Base-by-base conservation (phyloP, 371 early-diverging fungal genomes). In the Mortierella sp. region DNA sequence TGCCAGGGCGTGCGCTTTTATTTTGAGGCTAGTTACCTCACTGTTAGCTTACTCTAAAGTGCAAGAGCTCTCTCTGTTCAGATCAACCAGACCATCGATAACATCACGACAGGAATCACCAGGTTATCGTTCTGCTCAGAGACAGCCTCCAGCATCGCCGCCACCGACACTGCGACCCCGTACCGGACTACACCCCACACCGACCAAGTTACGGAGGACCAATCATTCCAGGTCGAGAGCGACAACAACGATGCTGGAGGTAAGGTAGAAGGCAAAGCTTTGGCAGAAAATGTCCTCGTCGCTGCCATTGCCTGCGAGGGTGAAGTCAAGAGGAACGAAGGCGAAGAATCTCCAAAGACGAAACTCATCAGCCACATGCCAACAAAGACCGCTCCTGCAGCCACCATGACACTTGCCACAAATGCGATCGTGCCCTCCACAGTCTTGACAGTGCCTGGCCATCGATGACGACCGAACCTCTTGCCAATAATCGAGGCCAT, bases 401-500 rank as follows among this genome's bases (percentile, higher is more conserved):
- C 85, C 12, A 82, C n/a, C 60, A 82, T 80, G 21, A 92, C 87
- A 47, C 88, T 82, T 1, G 81, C 55, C 5, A 92, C 78, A 85
- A 94, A 97, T 0, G 91, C 96, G 2, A 86, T 32, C 0, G 98
- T 93, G 26, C 98, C 98, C 82, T 97, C 95, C 6, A 97, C 70
- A 1, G 96, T 93, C 72, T 97, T 97, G 43, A 83, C 72, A 0
- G 93, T 86, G 2, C 85, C 86, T 2, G 87, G 88, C 97, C 96
- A 97, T 12, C 82, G 81, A 19, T 60, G 72, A 11, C 86, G 73
- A 26, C 98, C 98, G 61, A 79, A 86, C 2, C 80, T 58, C 49
- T 93, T 88, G 24, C 98, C 98, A 7, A 92, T 84, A 44, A 95
- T 81, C 1, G 97, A 96, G 6, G 97, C 96, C 73, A 91, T 85